Evolutionary conservation across 2,329 filamentous ascomycete species (phyloP), one percentile per base, ranked within the genome.

Genomic region (Dactylellina cionopaga): DNA sequence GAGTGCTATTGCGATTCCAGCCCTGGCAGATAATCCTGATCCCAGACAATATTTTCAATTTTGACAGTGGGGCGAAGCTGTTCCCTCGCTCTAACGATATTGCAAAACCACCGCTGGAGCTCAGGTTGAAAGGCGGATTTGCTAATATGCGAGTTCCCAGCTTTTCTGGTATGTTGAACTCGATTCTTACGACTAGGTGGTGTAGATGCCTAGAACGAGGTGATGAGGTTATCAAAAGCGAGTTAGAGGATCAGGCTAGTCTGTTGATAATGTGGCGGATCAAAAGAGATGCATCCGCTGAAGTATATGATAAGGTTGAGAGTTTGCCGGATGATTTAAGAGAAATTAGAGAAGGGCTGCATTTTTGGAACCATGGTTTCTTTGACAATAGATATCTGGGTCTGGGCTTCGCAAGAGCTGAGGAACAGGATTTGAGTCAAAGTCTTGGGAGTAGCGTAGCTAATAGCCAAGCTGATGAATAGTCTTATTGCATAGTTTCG

Each of bases 11-110:
- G 13, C 24, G 49, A 3, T 71, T 71, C 22, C 56, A 71, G 10
- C 66, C 58, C 5, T 71, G 66, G 58, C 66, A 71, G 35, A 64
- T 71, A 25, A 1, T 71, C 33, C 10, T 71, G 19, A 71, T 71
- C 19, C 66, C 58, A 1, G 66, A 71, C 9, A 25, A 44, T 29
- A 51, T 59, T 5, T 63, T 71, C 22, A 44, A 59, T 19, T 71
- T 63, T 35, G 17, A 58, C 2, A 24, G 17, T 1, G 17, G 33
- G 4, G 22, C 15, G 3, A 9, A 10, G 2, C 41, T 6, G 9
- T 33, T 15, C 2, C 47, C 22, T 43, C 15, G 13, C 24, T 51
- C 17, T 6, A 31, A 37, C 3, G 47, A 65, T 39, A 51, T 58
- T 13, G 11, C 9, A 17, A 63, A n/a, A 17, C 58, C 44, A 9